A percentile compares a stretch with the other conserved stretches of the same genome.
phyloP scores from a whole-genome alignment of 768 basidiomycete species.

The Suillus sp. region DNA sequence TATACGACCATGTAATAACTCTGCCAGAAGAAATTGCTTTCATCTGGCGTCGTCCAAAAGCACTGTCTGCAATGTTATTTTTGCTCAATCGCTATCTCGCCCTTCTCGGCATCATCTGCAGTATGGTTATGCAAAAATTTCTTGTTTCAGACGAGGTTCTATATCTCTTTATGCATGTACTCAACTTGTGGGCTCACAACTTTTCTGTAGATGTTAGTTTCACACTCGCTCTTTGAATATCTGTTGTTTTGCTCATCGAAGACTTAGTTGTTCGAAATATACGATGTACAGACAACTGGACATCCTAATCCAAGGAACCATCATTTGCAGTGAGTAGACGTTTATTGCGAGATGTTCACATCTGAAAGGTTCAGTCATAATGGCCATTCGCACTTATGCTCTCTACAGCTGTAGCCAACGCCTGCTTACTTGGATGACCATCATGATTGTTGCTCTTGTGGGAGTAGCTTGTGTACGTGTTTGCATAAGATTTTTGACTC shows the following conservation, averaged over 20 bases:
- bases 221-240: not conserved
- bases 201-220: slow-evolving; percentile 10
- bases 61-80: not conserved
- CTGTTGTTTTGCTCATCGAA: not conserved
- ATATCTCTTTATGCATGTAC: not conserved
- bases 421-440: slow-evolving; percentile 40
- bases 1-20: not conserved
- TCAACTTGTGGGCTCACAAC: not conserved
- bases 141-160: not conserved
- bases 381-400: slow-evolving; percentile 52
- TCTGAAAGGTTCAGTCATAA: slow-evolving; percentile 38
- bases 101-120: not conserved
- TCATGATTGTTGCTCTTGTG: slow-evolving; percentile 33
- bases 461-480: slow-evolving; percentile 40
- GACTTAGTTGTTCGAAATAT: not conserved
- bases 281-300: not conserved
- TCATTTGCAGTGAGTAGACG: not conserved
- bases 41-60: not conserved
- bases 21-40: not conserved
- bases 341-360: not conserved
- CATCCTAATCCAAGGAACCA: not conserved
- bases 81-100: not conserved
- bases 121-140: not conserved
- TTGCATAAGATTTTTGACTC: slow-evolving; percentile 1
- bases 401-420: slow-evolving; percentile 46